Evolutionary conservation across 495 filamentous ascomycete genomes (phyloP), one percentile per base, ranked within the genome.

Genomic region (Aspergillus bridgeri): DNA sequence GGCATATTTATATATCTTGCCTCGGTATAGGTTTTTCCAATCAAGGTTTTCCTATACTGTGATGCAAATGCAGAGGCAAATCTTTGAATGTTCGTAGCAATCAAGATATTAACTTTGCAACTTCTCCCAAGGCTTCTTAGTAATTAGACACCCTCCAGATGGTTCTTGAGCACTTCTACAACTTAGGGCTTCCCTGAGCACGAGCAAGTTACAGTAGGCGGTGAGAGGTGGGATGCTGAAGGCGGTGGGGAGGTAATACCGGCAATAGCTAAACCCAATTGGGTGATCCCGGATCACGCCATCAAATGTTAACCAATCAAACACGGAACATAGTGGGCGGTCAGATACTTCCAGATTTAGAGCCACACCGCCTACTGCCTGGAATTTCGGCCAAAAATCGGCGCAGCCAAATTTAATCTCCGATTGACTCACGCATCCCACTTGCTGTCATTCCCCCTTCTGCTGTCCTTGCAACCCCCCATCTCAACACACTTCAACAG

Each of bases 401-500:
- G 33, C 33, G 33, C 33, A 13, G 33, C 3, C 33, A 38, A 38
- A 38, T 2, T 38, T 38, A 1, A 9, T 13, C 33, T 38, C 33
- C 33, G 33, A 38, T 38, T 38, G 33, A 38, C 33, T 38, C 33
- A 38, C 33, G 7, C 7, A 38, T 38, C 33, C 33, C 33, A 13
- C 33, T 13, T 13, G 17, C 33, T 38, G 13, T 15, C 8, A 38
- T 15, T 15, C 27, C 44, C 5, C 44, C 44, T 4, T 25, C 48
- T 7, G n/a, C 19, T 50, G 20, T n/a, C 19, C 21, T n/a, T 11
- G 19, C 22, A 23, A n/a, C 5, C 22, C 13, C 13, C 23, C 13
- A 8, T 1, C 48, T 11, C 48, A 51, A 27, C 25, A 62, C 51
- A n/a, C n/a, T 46, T 38, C n/a, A 15, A 52, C 43, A 46, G 15